Evolutionary conservation across 257 asterid genomes (phyloP), one percentile per base, ranked within the genome.

Genomic region (Gentiana straminea): DNA sequence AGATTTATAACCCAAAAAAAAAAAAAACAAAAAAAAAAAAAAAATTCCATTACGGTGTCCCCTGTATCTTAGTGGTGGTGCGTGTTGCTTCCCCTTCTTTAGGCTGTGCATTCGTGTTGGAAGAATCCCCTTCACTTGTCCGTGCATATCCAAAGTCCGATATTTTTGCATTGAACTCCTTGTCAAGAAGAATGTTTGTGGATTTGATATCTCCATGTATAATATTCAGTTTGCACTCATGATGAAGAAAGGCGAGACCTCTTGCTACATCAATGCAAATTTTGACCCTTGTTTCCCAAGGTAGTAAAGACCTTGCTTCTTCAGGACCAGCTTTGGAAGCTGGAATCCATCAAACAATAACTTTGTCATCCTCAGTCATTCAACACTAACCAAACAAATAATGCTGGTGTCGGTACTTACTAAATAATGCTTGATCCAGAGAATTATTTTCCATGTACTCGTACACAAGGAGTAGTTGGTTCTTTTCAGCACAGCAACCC

Each of bases 111-210:
- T 33, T 49, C 53, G 2, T n/a, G 34, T 54, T 60, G 35, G 63
- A 36, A 9, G 36, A n/a, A 6, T 62, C 52, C 46, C 5, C 68
- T 43, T 62, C 61, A 12, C 33, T 10, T 2, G 46, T 62, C 60
- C 52, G 52, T 8, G 74, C 69, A n/a, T 33, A 63, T 53, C 74
- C 70, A 34, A 69, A 69, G 37, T 69, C 66, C 33, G 74, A 54
- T 47, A 69, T 58, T 57, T 69, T 69, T 7, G 69, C 62, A 32
- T 54, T 54, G 44, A 63, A 38, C 7, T 69, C 68, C 60, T 68
- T 48, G 15, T 68, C 68, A 33, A 68, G 64, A 37, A 68, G 65
- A 45, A 68, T 59, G 46, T 68, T 68, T 7, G 65, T 69, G 4
- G 65, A 56, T 53, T 63, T 63, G 4, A 69, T 69, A 12, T 63